Evolutionary conservation across 2,329 filamentous ascomycete genomes (phyloP), one percentile per base, ranked within the genome.

Genomic region (Penicillium sp.): DNA sequence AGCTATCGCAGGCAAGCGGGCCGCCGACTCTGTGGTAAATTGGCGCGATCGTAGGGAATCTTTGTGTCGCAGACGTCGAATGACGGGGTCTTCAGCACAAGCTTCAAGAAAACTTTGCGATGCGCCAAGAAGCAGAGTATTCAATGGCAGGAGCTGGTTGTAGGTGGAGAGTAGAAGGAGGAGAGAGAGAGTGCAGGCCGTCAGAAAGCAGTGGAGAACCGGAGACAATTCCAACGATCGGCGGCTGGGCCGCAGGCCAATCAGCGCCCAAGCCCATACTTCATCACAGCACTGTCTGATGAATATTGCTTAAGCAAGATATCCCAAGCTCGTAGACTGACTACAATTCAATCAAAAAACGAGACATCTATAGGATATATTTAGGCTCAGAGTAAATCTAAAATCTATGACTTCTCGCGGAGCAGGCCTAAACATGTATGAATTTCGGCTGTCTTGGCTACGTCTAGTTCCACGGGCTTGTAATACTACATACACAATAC

Each of bases 211-310:
- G 49, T 37, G 50, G 50, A 14, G 18, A 19, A 24, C 39, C 49
- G 49, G 49, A 50, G 47, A 51, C 50, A 41, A 52, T 31, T 52
- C 36, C 24, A 40, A 41, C 22, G n/a, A 41, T 41, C 50, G 36
- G 36, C 50, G 50, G 50, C 18, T 16, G 22, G 27, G 10, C 24
- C 36, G 9, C 10, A 19, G 37, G 40, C 58, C 58, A 60, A 60
- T 60, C 58, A 57, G 22, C 19, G 11, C 27, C 16, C 9, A 24
- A 43, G 19, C 19, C 27, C 50, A 52, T 52, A 52, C 37, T 33
- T 52, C 50, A 10, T n/a, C 11, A 3, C 6, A 3, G 16, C 19
- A 22, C 16, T 16, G 36, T 22, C 22, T 33, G n/a, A 10, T 31
- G 31, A 24, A 52, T 4, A n/a, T 33, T 40, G 9, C 16, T 16